Base-by-base conservation (phyloP, 2,329 filamentous ascomycete species). In the Scorias spongiosa region DNA sequence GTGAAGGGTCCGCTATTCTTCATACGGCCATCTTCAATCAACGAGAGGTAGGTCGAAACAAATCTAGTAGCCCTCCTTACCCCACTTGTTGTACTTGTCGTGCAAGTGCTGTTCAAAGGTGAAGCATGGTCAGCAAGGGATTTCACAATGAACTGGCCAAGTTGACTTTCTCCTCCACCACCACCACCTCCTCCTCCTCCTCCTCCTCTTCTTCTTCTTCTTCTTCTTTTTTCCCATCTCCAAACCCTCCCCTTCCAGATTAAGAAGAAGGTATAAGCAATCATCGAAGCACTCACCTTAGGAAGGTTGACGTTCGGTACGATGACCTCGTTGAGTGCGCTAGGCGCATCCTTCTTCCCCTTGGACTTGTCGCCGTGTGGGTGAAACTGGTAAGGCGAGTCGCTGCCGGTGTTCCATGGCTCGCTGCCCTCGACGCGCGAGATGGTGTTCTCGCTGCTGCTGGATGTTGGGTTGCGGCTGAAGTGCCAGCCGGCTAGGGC, bases 41-140 rank as follows among this genome's bases (percentile, higher is more conserved):
- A 4, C 17, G 34, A 37, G 34, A 37, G 12, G 12, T 37, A 6
- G 12, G 34, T 9, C 9, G 34, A 26, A 26, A 26, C 38, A 37
- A 41, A 29, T 54, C 51, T 59, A 84, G 69, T 83, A 96, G 56
- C 86, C 88, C 55, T 96, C 91, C 79, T 96, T 96, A 67, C 91
- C 91, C 79, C 85, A 96, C 76, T 98, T 98, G 84, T 98, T 98
- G 79, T 82, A 96, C 71, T 82, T 83, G 57, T 98, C 91, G 71
- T 98, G 91, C 52, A 95, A 78, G 59, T 81, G 75, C 85, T 93
- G 57, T 39, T 30, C 9, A 26, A 15, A n/a, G 34, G 40, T 7
- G 20, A n/a, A 10, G 26, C 15, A 29, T 17, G 15, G 39, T 46
- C 42, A 46, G 45, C 26, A 17, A 26, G 41, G 7, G 20, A 7